Evolutionary conservation across 1,284 basidiomycete species (phyloP).

Genomic region (Tilletia setariae): DNA sequence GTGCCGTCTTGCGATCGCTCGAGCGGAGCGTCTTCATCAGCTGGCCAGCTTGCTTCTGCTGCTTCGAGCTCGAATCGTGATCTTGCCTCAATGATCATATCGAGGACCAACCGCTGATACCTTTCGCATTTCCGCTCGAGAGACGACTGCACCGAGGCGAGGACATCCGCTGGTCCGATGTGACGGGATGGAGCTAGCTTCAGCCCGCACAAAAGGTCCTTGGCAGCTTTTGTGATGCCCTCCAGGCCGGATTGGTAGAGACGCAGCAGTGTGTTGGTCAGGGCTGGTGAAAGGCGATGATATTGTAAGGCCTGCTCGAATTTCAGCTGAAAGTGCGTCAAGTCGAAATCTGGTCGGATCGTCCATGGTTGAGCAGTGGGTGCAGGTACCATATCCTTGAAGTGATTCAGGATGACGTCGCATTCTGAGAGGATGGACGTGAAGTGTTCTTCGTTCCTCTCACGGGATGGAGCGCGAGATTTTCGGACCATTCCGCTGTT

Average conservation of each 20-base stretch:
- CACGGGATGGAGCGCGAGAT: too few relatives aligned
- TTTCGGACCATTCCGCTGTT: too few relatives aligned
- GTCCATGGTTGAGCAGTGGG: too few relatives aligned
- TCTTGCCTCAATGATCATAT: background rate
- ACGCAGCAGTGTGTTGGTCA: background rate
- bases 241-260: background rate
- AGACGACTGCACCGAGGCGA: background rate
- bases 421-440: too few relatives aligned
- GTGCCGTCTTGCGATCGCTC: background rate
- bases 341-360: slow-evolving; percentile 10
- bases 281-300: background rate
- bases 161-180: background rate
- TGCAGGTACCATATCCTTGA: too few relatives aligned
- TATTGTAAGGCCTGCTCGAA: background rate
- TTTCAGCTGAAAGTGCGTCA: slow-evolving; percentile 16
- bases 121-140: background rate
- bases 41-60: slow-evolving; percentile 1
- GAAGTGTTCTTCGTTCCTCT: too few relatives aligned
- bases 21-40: slow-evolving; percentile 6
- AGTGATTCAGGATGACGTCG: too few relatives aligned
- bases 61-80: slow-evolving; percentile 14
- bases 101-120: background rate
- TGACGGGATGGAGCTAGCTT: background rate
- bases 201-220: too few relatives aligned
- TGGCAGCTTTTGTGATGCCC: background rate